Percentiles rank a stretch among this genome's conserved stretches.
These are phyloP conservation scores for Theileria equi DNA, from an alignment of 169 alveolate genomes.

Conservation along the genomic window DNA sequence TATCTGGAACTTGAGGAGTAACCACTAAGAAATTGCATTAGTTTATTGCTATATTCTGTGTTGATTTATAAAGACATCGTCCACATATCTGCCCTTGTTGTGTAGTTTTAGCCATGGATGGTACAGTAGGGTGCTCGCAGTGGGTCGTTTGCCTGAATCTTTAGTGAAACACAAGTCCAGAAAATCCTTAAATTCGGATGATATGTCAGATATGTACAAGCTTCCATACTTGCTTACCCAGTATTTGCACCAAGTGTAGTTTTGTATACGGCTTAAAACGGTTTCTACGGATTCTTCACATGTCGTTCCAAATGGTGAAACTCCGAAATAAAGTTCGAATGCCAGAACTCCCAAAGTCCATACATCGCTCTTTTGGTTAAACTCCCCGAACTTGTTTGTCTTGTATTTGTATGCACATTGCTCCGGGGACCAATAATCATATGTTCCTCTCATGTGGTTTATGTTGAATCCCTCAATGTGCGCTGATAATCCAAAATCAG, in stretches of 20 bases:
- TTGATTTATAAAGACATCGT: conserved; percentile 63
- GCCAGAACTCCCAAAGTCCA: conserved; percentile 83
- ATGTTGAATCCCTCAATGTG: conserved; percentile 66
- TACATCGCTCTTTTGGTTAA: conserved; percentile 79
- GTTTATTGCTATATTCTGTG: neutral
- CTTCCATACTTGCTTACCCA: conserved; percentile 52
- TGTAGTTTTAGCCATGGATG: conserved; percentile 71
- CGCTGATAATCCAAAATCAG: conserved; percentile 84
- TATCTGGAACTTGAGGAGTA: neutral
- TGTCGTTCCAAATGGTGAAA: conserved; percentile 77
- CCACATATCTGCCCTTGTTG: conserved; percentile 61
- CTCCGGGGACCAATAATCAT: conserved; percentile 81
- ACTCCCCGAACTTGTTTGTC: conserved; percentile 69
- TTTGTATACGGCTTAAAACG: conserved; percentile 69
- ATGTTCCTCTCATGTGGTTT: conserved; percentile 61
- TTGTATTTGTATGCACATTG: conserved; percentile 74
- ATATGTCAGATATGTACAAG: conserved; percentile 41
- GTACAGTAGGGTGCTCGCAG: conserved; percentile 60
- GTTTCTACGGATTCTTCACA: conserved; percentile 63
- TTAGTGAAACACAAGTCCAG: conserved; percentile 70
- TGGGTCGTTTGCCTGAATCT: conserved; percentile 67
- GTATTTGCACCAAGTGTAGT: conserved; percentile 57
- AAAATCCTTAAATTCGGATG: conserved; percentile 65
- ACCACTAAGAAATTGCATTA: neutral
- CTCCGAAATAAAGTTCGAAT: conserved; percentile 75